phyloP scores from a whole-genome alignment of 768 basidiomycete genomes.

The Boletus rubroflammeus region DNA sequence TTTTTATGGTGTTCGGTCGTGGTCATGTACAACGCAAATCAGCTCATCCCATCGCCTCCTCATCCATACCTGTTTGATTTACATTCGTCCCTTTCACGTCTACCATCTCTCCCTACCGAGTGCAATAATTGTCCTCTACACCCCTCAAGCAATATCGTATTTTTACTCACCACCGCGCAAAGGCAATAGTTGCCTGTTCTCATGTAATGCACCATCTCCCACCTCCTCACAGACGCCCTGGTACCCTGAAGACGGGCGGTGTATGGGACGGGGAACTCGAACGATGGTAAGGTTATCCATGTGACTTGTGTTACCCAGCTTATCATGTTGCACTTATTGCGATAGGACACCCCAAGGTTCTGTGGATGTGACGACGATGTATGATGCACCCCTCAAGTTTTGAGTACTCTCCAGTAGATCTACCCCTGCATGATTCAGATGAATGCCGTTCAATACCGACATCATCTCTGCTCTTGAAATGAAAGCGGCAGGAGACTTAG shows the following conservation, averaged over 20 bases:
- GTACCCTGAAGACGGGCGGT: conserved; percentile 9
- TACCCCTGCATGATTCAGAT: conserved; percentile 4
- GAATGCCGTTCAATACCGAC: conserved; percentile 7
- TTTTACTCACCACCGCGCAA: conserved; percentile 18
- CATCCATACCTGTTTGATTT: conserved; percentile 30
- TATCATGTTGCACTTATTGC: neutral
- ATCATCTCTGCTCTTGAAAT: neutral
- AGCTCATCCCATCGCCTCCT: conserved; percentile 26
- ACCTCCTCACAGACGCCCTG: conserved; percentile 11
- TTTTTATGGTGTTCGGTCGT: conserved; percentile 36
- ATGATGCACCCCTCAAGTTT: neutral
- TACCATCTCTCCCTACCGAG: conserved; percentile 24
- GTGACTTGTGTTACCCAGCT: neutral
- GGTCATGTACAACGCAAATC: conserved; percentile 37
- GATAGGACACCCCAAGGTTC: neutral
- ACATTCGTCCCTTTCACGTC: conserved; percentile 17
- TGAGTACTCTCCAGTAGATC: conserved; percentile 13
- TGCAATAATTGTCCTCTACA: conserved; percentile 29
- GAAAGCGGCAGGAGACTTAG: conserved; percentile 2
- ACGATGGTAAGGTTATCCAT: conserved; percentile 11
- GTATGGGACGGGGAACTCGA: neutral
- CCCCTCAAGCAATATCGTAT: conserved; percentile 31
- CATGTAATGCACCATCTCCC: conserved; percentile 19
- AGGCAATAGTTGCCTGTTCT: conserved; percentile 12
- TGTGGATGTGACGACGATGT: neutral